A percentile compares a stretch with the other conserved stretches of the same genome.
phyloP scores from a whole-genome alignment of 1,139 yeast species.

The Scheffersomyces quercinus region DNA sequence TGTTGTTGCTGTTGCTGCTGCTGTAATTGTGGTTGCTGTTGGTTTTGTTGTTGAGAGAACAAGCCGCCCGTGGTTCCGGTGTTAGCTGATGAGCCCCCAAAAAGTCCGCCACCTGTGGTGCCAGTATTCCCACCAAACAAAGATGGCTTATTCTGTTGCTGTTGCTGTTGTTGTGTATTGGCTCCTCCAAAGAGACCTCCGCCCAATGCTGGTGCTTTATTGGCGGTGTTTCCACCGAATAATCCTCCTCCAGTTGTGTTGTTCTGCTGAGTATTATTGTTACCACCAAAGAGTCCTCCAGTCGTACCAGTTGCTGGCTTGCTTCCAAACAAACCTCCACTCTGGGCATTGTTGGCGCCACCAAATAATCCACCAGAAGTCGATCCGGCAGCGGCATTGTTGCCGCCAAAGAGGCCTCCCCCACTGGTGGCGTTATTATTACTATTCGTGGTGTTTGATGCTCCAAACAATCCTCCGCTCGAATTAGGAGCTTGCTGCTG shows the following conservation, averaged over 20 bases:
- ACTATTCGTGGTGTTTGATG: no score
- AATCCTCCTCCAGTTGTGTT: conserved; percentile 12
- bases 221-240: conserved; percentile 8
- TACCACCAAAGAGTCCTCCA: conserved; percentile 12
- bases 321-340: conserved; percentile 34
- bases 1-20: conserved; percentile 6
- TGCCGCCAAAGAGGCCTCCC: conserved; percentile 14
- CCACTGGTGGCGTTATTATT: conserved; percentile 5
- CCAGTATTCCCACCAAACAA: neutral
- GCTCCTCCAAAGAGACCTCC: conserved; percentile 1
- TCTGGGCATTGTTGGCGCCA: conserved; percentile 1
- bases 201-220: neutral
- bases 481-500: conserved; percentile 1
- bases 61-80: conserved; percentile 5
- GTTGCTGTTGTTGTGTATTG: neutral
- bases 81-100: conserved; percentile 2
- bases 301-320: conserved; percentile 13
- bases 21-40: conserved; percentile 5
- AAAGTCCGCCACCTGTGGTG: neutral
- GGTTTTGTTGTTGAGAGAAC: conserved; percentile 5
- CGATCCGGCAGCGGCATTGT: conserved; percentile 5
- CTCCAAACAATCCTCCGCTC: conserved; percentile 10
- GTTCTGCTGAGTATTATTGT: conserved; percentile 2
- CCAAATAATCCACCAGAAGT: conserved; percentile 11
- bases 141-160: neutral